Conservation (phyloP, 257 asterid species). For the Solanum virginianum region DNA sequence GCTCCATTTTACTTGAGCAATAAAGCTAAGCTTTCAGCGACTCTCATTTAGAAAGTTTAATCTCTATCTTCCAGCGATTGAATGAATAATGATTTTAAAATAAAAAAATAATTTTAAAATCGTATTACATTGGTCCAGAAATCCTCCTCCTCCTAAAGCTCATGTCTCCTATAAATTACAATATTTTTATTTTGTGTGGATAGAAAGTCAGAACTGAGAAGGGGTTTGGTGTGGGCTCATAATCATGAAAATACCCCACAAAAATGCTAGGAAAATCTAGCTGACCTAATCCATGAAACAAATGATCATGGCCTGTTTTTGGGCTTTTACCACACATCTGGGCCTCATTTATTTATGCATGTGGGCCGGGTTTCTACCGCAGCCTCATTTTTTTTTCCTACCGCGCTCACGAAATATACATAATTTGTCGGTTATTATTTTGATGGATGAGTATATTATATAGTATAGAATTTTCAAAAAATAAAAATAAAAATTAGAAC, state of each 20-base stretch:
- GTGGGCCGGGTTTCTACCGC: constrained; percentile 18
- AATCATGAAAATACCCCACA: constrained; percentile 4
- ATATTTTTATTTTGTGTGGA: background rate
- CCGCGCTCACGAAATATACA: too few relatives aligned
- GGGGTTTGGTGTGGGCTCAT: background rate
- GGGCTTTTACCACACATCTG: constrained; percentile 25
- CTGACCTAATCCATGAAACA: constrained; percentile 19
- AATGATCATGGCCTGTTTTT: constrained; percentile 18
- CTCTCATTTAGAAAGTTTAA: background rate
- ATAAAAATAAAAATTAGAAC: background rate
- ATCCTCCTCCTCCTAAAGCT: background rate
- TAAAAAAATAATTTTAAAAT: too few relatives aligned
- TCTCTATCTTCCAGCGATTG: background rate
- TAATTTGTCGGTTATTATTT: too few relatives aligned
- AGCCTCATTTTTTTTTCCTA: constrained; percentile 5
- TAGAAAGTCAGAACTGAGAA: background rate
- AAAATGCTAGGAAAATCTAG: constrained; percentile 3
- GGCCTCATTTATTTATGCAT: constrained; percentile 15
- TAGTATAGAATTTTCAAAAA: rapidly evolving
- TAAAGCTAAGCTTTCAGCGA: too few relatives aligned
- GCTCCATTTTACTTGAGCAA: background rate
- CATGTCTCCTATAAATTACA: background rate
- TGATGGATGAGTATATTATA: background rate
- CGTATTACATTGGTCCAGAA: background rate
- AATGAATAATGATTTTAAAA: too few relatives aligned